phyloP scores from a whole-genome alignment of 2,329 filamentous ascomycete species.

The Periconia digitata region DNA sequence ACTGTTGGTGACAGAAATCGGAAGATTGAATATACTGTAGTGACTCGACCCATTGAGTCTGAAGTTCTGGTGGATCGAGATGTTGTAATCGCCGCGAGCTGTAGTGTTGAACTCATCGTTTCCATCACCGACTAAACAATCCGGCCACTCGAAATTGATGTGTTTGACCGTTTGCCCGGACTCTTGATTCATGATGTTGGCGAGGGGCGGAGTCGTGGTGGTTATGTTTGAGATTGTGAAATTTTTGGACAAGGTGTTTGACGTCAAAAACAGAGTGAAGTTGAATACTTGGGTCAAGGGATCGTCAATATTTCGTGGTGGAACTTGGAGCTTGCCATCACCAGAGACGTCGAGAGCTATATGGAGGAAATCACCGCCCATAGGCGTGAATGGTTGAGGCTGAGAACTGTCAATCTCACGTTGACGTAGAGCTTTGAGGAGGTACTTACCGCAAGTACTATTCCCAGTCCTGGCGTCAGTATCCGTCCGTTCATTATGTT shows the following conservation, averaged over 20 bases:
- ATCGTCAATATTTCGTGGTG: constrained; percentile 54
- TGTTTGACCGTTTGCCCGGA: constrained; percentile 71
- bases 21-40: constrained; percentile 72
- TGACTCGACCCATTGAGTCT: constrained; percentile 63
- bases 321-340: constrained; percentile 64
- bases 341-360: constrained; percentile 68
- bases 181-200: constrained; percentile 66
- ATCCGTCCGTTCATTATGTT: constrained; percentile 66
- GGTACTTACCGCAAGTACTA: constrained; percentile 58
- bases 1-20: constrained; percentile 67
- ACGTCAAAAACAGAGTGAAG: constrained; percentile 68
- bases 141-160: constrained; percentile 71
- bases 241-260: constrained; percentile 63
- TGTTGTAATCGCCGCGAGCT: constrained; percentile 66
- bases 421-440: not conserved
- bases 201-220: constrained; percentile 53
- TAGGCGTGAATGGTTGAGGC: constrained; percentile 42
- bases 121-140: constrained; percentile 66
- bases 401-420: constrained; percentile 13
- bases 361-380: constrained; percentile 55
- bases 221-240: constrained; percentile 70
- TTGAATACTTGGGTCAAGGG: constrained; percentile 62
- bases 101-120: constrained; percentile 45
- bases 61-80: constrained; percentile 72
- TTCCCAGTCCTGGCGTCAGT: constrained; percentile 68